Evolutionary conservation across 192 early-diverging fungal genomes (phyloP).

Genomic region (Entomortierella beljakovae): DNA sequence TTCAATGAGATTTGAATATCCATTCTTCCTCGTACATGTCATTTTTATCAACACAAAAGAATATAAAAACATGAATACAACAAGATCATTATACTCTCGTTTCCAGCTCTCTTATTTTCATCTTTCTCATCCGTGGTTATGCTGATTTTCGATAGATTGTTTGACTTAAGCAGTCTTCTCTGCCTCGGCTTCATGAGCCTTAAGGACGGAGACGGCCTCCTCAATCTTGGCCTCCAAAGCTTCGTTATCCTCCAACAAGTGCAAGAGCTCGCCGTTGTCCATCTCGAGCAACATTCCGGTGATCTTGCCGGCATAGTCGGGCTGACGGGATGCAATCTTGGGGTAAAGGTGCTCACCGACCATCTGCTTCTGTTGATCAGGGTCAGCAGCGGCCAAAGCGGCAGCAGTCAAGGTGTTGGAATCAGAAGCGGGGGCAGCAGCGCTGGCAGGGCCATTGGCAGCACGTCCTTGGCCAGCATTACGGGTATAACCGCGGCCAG

Average conservation of each 20-base stretch:
- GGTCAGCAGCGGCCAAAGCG: slow-evolving; percentile 79
- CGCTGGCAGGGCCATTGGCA: slow-evolving; percentile 49
- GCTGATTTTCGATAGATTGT: not conserved
- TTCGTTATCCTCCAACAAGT: slow-evolving; percentile 84
- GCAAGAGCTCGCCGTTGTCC: slow-evolving; percentile 94
- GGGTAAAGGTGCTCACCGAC: slow-evolving; percentile 97
- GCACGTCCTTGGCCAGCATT: slow-evolving; percentile 48
- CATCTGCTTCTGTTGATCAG: slow-evolving; percentile 95
- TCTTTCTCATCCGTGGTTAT: slow-evolving; percentile 26
- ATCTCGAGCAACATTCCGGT: slow-evolving; percentile 99
- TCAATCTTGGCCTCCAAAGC: slow-evolving; percentile 58
- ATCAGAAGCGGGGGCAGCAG: slow-evolving; percentile 51
- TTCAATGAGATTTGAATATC: slow-evolving; percentile 5
- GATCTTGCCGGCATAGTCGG: slow-evolving; percentile 92
- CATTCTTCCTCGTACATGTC: not conserved
- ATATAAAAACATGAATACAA: not conserved
- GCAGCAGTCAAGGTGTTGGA: slow-evolving; percentile 74
- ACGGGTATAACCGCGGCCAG: slow-evolving; percentile 52
- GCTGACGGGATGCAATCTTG: slow-evolving; percentile 76
- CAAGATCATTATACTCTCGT: not conserved
- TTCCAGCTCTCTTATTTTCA: slow-evolving; percentile 8
- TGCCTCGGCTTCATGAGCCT: slow-evolving; percentile 45
- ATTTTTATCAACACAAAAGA: slow-evolving; percentile 2
- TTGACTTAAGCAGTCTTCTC: slow-evolving; percentile 35
- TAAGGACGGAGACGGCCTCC: slow-evolving; percentile 47